Conservation (phyloP, 257 asterid species). For the Solanum gracilifrons region DNA sequence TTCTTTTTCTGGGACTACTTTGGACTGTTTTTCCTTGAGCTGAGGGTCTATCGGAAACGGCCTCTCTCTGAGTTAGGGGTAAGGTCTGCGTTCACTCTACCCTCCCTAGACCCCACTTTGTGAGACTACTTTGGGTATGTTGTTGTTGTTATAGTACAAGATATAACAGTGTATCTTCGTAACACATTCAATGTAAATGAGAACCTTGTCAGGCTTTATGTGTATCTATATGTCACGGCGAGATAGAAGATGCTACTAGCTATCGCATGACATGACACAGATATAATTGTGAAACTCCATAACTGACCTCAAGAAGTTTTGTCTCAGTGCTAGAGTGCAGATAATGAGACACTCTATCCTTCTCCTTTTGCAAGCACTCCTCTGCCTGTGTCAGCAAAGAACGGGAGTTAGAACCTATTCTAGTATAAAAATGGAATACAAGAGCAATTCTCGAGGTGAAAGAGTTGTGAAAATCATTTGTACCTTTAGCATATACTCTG, state of each 20-base stretch:
- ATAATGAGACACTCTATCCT: conserved; percentile 46
- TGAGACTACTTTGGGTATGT: background rate
- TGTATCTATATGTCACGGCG: background rate
- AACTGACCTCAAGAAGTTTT: conserved; percentile 51
- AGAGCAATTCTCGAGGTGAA: background rate
- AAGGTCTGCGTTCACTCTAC: background rate
- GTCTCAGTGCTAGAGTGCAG: conserved; percentile 47
- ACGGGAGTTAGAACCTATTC: background rate
- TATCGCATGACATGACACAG: background rate
- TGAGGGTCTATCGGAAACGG: background rate
- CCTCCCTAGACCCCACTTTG: background rate
- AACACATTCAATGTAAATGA: background rate
- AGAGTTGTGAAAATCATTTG: background rate
- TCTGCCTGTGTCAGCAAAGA: conserved; percentile 36
- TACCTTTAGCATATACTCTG: conserved; percentile 51
- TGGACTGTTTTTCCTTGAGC: background rate
- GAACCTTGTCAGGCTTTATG: background rate
- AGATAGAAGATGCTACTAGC: background rate
- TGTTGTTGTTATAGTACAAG: background rate
- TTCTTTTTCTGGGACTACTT: background rate
- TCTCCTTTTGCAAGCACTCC: conserved; percentile 45
- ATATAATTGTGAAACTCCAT: conserved; percentile 8
- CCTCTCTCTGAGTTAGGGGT: background rate
- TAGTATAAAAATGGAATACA: background rate
- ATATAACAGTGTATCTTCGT: background rate